Evolutionary conservation across 2,329 filamentous ascomycete species (phyloP).

Genomic region (Hypoxylon sp.): DNA sequence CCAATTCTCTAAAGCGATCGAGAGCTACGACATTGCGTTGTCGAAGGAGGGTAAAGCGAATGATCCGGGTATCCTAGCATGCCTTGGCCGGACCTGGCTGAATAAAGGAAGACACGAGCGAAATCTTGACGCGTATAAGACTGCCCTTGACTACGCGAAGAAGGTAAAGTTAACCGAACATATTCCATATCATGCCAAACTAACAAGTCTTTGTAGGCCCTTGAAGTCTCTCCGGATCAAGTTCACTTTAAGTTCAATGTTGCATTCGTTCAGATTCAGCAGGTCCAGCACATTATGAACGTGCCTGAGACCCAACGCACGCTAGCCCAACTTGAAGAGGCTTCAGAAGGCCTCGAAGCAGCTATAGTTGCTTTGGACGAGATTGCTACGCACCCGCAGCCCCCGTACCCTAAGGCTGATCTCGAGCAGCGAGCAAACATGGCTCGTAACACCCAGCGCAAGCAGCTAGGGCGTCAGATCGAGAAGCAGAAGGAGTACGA

Average conservation of each 20-base stretch:
- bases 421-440: constrained; percentile 97
- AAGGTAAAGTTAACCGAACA: constrained; percentile 63
- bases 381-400: constrained; percentile 73
- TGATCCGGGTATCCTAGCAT: constrained; percentile 85
- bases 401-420: constrained; percentile 91
- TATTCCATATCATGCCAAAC: constrained; percentile 10
- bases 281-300: constrained; percentile 83
- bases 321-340: constrained; percentile 83
- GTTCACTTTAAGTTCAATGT: constrained; percentile 97
- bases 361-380: constrained; percentile 82
- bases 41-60: constrained; percentile 80
- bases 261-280: constrained; percentile 95
- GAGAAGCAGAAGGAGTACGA: constrained; percentile 92
- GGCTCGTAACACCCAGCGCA: constrained; percentile 94
- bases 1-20: constrained; percentile 92
- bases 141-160: constrained; percentile 72
- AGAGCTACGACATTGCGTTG: constrained; percentile 91
- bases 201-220: constrained; percentile 68
- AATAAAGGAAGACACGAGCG: constrained; percentile 78
- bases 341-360: constrained; percentile 83
- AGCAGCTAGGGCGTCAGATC: constrained; percentile 88
- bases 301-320: constrained; percentile 83
- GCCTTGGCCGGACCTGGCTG: constrained; percentile 89
- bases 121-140: constrained; percentile 70
- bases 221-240: constrained; percentile 84